phyloP scores from a whole-genome alignment of 1,284 basidiomycete species.

The Pyrrhoderma lamaoense region DNA sequence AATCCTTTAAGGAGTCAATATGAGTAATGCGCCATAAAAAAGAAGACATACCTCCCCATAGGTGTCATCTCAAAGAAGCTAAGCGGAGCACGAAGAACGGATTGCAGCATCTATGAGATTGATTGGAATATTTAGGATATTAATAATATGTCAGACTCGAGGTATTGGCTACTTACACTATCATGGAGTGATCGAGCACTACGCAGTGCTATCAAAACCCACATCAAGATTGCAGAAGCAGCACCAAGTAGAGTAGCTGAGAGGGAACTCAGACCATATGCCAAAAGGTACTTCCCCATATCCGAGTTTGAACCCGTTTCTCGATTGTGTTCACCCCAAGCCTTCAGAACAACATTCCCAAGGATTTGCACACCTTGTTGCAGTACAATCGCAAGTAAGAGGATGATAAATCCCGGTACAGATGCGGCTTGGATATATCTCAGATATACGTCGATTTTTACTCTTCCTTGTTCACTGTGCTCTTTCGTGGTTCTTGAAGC shows the following conservation, averaged over 20 bases:
- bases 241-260: slow-evolving; percentile 47
- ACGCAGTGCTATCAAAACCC: slow-evolving; percentile 72
- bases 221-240: slow-evolving; percentile 56
- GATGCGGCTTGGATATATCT: slow-evolving; percentile 80
- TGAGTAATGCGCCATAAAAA: slow-evolving; percentile 5
- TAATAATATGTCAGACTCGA: too few relatives aligned
- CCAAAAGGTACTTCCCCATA: slow-evolving; percentile 49
- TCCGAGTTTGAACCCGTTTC: slow-evolving; percentile 50
- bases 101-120: slow-evolving; percentile 53
- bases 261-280: slow-evolving; percentile 58
- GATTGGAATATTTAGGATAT: slow-evolving; percentile 18
- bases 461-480: slow-evolving; percentile 75
- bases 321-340: slow-evolving; percentile 77
- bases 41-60: slow-evolving; percentile 53
- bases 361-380: slow-evolving; percentile 50
- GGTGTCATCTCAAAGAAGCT: slow-evolving; percentile 86
- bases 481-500: slow-evolving; percentile 59
- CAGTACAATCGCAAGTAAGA: slow-evolving; percentile 50
- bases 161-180: slow-evolving; percentile 36
- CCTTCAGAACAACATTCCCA: slow-evolving; percentile 65
- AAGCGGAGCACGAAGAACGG: slow-evolving; percentile 77
- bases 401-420: slow-evolving; percentile 59
- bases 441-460: slow-evolving; percentile 72
- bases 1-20: slow-evolving; percentile 38
- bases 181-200: slow-evolving; percentile 77